phyloP scores from a whole-genome alignment of 2,329 filamentous ascomycete genomes.

The Zymoseptoria ardabiliae region DNA sequence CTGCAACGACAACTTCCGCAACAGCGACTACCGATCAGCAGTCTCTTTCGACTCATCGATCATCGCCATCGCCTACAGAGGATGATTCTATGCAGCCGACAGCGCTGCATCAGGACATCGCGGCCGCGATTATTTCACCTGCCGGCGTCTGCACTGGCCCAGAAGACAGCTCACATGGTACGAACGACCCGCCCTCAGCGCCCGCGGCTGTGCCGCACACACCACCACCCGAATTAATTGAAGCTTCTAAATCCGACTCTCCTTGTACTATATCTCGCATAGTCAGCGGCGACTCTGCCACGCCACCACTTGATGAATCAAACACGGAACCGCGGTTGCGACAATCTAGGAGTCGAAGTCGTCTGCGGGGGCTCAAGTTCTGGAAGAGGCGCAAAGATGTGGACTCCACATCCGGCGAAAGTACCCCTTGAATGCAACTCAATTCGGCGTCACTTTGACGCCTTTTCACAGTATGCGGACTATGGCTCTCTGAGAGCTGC shows the following conservation, averaged over 20 bases:
- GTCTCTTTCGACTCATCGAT: slow-evolving; percentile 28
- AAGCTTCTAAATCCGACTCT: slow-evolving; percentile 15
- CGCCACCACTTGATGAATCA: slow-evolving; percentile 7
- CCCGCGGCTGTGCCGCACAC: slow-evolving; percentile 17
- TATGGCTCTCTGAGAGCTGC: not conserved
- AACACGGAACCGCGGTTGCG: slow-evolving; percentile 17
- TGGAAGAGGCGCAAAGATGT: slow-evolving; percentile 29
- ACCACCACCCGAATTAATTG: slow-evolving; percentile 9
- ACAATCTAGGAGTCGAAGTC: slow-evolving; percentile 30
- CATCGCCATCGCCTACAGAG: slow-evolving; percentile 27
- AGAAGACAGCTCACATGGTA: slow-evolving; percentile 16
- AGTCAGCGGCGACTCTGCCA: slow-evolving; percentile 20
- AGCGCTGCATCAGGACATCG: not conserved
- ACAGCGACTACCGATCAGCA: slow-evolving; percentile 24
- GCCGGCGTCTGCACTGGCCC: slow-evolving; percentile 9
- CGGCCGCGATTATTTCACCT: not conserved
- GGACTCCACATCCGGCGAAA: slow-evolving; percentile 1
- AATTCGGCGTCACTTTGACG: not conserved
- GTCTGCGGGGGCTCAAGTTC: slow-evolving; percentile 30
- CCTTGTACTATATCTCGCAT: slow-evolving; percentile 18
- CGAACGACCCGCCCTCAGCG: slow-evolving; percentile 19
- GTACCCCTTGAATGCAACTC: slow-evolving; percentile 2
- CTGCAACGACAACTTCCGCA: slow-evolving; percentile 28
- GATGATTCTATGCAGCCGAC: slow-evolving; percentile 15
- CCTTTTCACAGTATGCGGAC: not conserved